These are phyloP conservation scores for Bruguiera hainesii DNA, from an alignment of 441 rosid genomes.

Conservation along the genomic window DNA sequence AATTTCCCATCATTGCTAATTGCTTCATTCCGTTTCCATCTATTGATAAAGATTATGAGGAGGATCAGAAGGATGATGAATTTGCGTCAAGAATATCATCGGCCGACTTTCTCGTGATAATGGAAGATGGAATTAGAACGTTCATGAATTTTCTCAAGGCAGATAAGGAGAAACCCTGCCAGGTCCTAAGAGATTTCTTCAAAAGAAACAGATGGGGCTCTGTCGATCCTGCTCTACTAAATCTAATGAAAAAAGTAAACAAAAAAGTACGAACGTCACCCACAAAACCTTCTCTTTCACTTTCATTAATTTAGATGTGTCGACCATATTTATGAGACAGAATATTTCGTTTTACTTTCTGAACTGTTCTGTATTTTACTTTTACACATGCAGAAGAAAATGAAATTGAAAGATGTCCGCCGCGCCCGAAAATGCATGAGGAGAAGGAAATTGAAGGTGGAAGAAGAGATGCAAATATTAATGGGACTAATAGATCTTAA, in stretches of 20 bases:
- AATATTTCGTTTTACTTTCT: too few species aligned
- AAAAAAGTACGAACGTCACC: constrained; percentile 45
- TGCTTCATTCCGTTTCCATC: not conserved
- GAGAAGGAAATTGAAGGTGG: constrained; percentile 56
- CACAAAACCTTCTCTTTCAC: too few species aligned
- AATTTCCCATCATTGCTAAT: too few species aligned
- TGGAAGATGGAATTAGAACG: constrained; percentile 88
- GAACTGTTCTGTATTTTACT: too few species aligned
- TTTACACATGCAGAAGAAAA: constrained; percentile 53
- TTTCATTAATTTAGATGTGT: too few species aligned
- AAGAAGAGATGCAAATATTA: constrained; percentile 77
- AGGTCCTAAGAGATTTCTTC: constrained; percentile 61
- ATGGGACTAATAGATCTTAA: constrained; percentile 87
- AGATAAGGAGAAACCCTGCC: constrained; percentile 74
- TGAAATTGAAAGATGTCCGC: constrained; percentile 71
- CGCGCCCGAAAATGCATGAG: constrained; percentile 66
- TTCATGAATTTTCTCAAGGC: constrained; percentile 93
- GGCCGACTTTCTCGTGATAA: constrained; percentile 72
- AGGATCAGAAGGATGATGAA: constrained; percentile 54
- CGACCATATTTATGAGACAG: too few species aligned
- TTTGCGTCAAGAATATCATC: constrained; percentile 70
- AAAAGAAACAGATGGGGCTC: constrained; percentile 54
- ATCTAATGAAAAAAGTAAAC: constrained; percentile 79
- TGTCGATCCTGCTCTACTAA: constrained; percentile 78
- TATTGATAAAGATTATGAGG: constrained; percentile 49